phyloP scores from a whole-genome alignment of 2,329 filamentous ascomycete genomes.

The Alternaria panax region DNA sequence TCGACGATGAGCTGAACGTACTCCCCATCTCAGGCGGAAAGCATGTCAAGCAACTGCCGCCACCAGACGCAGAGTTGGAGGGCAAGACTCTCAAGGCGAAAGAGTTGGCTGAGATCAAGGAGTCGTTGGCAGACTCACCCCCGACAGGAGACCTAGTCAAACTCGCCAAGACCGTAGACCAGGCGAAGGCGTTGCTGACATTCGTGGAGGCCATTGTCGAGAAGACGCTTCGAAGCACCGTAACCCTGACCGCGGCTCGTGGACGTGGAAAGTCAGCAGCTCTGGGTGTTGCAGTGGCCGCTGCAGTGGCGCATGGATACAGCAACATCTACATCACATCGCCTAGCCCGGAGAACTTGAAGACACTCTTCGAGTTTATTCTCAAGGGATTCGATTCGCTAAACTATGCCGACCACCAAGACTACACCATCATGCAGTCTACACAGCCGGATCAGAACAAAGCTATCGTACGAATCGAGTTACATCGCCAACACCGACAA shows the following conservation, averaged over 20 bases:
- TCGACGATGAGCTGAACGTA: conserved; percentile 97
- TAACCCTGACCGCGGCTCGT: conserved; percentile 90
- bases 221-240: conserved; percentile 92
- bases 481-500: conserved; percentile 92
- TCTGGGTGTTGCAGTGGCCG: conserved; percentile 90
- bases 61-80: conserved; percentile 75
- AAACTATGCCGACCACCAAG: conserved; percentile 90
- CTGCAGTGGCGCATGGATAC: conserved; percentile 93
- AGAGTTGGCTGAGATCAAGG: conserved; percentile 87
- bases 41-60: conserved; percentile 81
- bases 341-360: conserved; percentile 96
- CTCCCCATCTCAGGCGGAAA: conserved; percentile 96
- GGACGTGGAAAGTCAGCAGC: conserved; percentile 97
- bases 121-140: conserved; percentile 82
- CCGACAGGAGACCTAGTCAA: conserved; percentile 84
- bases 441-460: conserved; percentile 99
- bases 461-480: conserved; percentile 94
- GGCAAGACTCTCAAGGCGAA: conserved; percentile 72
- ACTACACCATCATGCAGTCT: conserved; percentile 97
- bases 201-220: conserved; percentile 97
- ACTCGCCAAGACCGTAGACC: conserved; percentile 89
- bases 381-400: conserved; percentile 98
- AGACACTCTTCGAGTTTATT: conserved; percentile 96
- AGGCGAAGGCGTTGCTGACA: conserved; percentile 94
- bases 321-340: conserved; percentile 99